phyloP scores from a whole-genome alignment of 306 rosid species.

The Amphicarpaea edgeworthii region DNA sequence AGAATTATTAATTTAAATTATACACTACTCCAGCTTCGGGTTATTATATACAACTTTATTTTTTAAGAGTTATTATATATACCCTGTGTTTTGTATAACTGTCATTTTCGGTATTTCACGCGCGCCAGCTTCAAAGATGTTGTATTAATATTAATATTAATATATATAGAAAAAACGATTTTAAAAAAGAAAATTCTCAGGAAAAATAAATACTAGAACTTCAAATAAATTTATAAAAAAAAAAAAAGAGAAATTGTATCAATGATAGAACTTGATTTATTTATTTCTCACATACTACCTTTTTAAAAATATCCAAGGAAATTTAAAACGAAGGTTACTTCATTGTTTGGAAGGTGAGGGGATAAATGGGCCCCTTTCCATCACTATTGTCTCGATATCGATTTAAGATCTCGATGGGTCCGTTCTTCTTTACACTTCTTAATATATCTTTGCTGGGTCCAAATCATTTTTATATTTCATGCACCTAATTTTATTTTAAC shows the following conservation, averaged over 20 bases:
- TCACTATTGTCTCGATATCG: slow-evolving; percentile 8
- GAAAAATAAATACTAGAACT: too few relatives aligned
- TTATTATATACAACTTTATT: too few relatives aligned
- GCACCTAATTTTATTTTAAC: background rate
- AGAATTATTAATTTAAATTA: too few relatives aligned
- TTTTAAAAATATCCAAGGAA: background rate
- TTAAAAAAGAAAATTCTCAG: too few relatives aligned
- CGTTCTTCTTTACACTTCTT: slow-evolving; percentile 4
- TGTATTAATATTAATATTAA: too few relatives aligned
- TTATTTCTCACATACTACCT: background rate
- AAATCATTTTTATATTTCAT: background rate
- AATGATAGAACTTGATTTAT: background rate
- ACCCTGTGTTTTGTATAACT: too few relatives aligned
- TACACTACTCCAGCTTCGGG: too few relatives aligned
- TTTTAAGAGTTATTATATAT: too few relatives aligned
- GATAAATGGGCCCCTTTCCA: slow-evolving; percentile 27
- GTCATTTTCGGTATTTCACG: too few relatives aligned
- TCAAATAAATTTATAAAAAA: too few relatives aligned
- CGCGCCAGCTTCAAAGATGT: too few relatives aligned
- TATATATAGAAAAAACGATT: too few relatives aligned
- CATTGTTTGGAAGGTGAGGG: slow-evolving; percentile 28
- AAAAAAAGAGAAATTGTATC: background rate
- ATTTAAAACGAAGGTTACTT: slow-evolving; percentile 4
- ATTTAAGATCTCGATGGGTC: slow-evolving; percentile 30
- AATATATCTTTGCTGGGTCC: slow-evolving; percentile 39